Evolutionary conservation across 2,329 filamentous ascomycete genomes (phyloP).

Genomic region (Claviceps maximensis): DNA sequence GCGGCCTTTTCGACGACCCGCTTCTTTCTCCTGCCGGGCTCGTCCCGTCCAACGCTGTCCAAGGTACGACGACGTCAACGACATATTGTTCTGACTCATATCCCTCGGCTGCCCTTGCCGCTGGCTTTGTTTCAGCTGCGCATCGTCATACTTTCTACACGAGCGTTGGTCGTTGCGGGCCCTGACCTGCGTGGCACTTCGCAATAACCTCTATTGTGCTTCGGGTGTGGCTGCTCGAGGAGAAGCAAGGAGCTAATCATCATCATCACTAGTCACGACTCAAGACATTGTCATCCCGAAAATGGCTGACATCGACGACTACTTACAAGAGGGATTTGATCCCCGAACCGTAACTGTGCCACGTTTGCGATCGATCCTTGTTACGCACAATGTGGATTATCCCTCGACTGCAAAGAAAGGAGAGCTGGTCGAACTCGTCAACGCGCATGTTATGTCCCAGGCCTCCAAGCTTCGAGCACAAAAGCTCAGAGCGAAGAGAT

Average conservation of each 20-base stretch:
- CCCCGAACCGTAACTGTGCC: conserved; percentile 73
- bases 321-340: conserved; percentile 80
- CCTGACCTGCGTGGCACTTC: neutral
- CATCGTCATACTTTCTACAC: neutral
- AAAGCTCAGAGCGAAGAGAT: conserved; percentile 68
- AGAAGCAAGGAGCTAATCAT: neutral
- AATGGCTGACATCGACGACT: conserved; percentile 63
- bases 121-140: conserved; percentile 4
- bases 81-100: neutral
- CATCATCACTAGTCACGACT: neutral
- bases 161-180: neutral
- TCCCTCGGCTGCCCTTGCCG: neutral
- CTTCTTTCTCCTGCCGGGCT: neutral
- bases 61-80: neutral
- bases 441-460: conserved; percentile 63
- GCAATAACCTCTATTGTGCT: neutral
- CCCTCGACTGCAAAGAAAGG: conserved; percentile 84
- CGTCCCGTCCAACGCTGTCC: neutral
- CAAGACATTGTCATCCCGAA: neutral
- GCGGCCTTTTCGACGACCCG: conserved; percentile 4
- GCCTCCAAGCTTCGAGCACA: conserved; percentile 63
- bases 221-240: neutral
- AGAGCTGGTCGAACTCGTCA: conserved; percentile 75
- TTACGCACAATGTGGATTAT: conserved; percentile 76
- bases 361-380: conserved; percentile 77